Evolutionary conservation across 331 rosid genomes (phyloP).

Genomic region (Acacia pycnantha): DNA sequence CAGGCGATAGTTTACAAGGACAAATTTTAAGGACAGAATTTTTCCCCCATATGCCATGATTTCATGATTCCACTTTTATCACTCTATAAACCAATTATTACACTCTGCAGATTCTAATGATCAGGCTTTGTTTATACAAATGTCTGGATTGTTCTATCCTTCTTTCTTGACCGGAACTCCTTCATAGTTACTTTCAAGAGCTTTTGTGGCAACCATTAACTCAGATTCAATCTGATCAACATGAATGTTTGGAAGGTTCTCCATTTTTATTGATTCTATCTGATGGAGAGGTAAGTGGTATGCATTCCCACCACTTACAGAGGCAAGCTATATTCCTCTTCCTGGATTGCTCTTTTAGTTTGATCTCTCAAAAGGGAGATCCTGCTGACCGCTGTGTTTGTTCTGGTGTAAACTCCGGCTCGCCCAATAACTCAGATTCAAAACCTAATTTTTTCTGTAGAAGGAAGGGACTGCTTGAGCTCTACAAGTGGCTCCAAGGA

Average conservation of each 20-base stretch:
- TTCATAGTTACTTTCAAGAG: constrained; percentile 14
- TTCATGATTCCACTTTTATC: too few species aligned
- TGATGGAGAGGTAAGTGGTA: constrained; percentile 44
- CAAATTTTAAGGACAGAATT: too few species aligned
- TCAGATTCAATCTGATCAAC: constrained; percentile 38
- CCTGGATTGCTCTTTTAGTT: constrained; percentile 56
- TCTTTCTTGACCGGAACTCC: too few species aligned
- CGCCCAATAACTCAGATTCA: constrained; percentile 24
- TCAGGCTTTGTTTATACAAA: too few species aligned
- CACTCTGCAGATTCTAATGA: too few species aligned
- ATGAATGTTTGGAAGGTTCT: constrained; percentile 73
- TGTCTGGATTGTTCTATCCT: too few species aligned
- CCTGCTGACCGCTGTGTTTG: constrained; percentile 34
- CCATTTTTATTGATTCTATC: constrained; percentile 62
- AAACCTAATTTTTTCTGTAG: constrained; percentile 39
- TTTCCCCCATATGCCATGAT: too few species aligned
- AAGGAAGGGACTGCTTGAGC: too few species aligned
- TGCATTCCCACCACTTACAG: constrained; percentile 56
- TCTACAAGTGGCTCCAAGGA: constrained; percentile 56
- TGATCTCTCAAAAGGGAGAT: constrained; percentile 44
- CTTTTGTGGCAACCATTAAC: constrained; percentile 41
- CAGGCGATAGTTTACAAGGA: too few species aligned
- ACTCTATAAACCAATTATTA: too few species aligned
- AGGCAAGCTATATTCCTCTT: constrained; percentile 77
- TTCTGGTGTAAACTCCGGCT: constrained; percentile 40